Evolutionary conservation across 2,329 filamentous ascomycete species (phyloP).

Genomic region (Emergomyces pasteurianus): DNA sequence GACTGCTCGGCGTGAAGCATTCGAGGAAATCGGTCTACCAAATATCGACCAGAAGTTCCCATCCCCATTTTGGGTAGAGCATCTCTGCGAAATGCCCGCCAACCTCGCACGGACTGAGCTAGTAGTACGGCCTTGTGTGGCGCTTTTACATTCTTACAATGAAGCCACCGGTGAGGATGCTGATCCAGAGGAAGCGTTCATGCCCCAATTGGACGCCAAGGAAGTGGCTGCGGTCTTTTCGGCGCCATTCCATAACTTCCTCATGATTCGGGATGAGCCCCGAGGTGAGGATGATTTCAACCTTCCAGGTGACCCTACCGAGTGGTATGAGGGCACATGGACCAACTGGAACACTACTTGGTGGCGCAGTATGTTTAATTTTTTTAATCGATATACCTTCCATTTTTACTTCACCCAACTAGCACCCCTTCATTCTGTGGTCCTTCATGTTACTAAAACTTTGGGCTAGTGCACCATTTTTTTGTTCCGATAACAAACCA

Average conservation of each 20-base stretch:
- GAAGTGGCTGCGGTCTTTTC: slow-evolving; percentile 94
- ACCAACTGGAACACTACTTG: slow-evolving; percentile 60
- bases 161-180: slow-evolving; percentile 30
- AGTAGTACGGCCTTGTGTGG: slow-evolving; percentile 63
- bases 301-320: slow-evolving; percentile 38
- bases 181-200: slow-evolving; percentile 57
- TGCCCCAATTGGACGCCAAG: slow-evolving; percentile 70
- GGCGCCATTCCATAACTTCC: slow-evolving; percentile 74
- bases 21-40: slow-evolving; percentile 85
- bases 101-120: slow-evolving; percentile 62
- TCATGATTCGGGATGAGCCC: slow-evolving; percentile 49
- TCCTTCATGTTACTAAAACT: background rate
- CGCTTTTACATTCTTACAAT: slow-evolving; percentile 58
- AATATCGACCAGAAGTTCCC: slow-evolving; percentile 55
- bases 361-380: slow-evolving; percentile 48
- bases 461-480: slow-evolving; percentile 65
- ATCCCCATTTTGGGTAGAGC: slow-evolving; percentile 69
- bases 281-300: slow-evolving; percentile 24
- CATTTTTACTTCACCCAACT: slow-evolving; percentile 3
- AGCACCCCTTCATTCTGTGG: slow-evolving; percentile 1
- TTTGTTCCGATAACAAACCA: slow-evolving; percentile 69
- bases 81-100: slow-evolving; percentile 72
- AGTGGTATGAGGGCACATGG: slow-evolving; percentile 84
- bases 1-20: slow-evolving; percentile 79
- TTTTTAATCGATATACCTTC: slow-evolving; percentile 4